Evolutionary conservation across 1,139 yeast genomes (phyloP).

Genomic region (Candida anutae): DNA sequence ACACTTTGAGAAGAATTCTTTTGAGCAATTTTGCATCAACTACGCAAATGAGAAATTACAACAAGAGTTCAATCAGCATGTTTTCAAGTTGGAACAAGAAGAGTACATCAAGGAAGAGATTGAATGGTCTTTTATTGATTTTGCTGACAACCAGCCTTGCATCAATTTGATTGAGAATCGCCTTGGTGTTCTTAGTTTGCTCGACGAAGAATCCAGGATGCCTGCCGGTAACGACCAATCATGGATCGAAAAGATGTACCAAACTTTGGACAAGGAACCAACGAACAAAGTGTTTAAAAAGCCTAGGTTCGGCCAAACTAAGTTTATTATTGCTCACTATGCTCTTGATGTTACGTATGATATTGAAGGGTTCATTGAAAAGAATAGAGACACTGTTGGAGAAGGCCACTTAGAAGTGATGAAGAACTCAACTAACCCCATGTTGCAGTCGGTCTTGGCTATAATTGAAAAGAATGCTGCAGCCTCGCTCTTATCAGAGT

Average conservation of each 20-base stretch:
- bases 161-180: conserved; percentile 86
- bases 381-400: conserved; percentile 94
- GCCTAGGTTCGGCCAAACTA: conserved; percentile 90
- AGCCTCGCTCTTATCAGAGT: conserved; percentile 39
- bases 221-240: conserved; percentile 93
- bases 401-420: conserved; percentile 90
- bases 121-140: conserved; percentile 95
- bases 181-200: conserved; percentile 76
- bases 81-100: conserved; percentile 93
- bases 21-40: conserved; percentile 95
- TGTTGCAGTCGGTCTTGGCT: conserved; percentile 56
- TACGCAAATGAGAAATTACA: conserved; percentile 96
- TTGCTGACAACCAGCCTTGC: conserved; percentile 96
- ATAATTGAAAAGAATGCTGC: conserved; percentile 58
- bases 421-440: conserved; percentile 56
- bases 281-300: conserved; percentile 77
- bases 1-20: conserved; percentile 88
- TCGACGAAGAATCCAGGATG: conserved; percentile 92
- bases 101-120: conserved; percentile 88
- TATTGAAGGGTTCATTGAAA: conserved; percentile 91
- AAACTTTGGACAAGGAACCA: conserved; percentile 74
- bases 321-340: conserved; percentile 87
- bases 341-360: conserved; percentile 93
- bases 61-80: conserved; percentile 96
- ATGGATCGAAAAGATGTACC: conserved; percentile 87